These are phyloP conservation scores for Baorangia bicolor DNA, from an alignment of 768 basidiomycete species.

Conservation along the genomic window DNA sequence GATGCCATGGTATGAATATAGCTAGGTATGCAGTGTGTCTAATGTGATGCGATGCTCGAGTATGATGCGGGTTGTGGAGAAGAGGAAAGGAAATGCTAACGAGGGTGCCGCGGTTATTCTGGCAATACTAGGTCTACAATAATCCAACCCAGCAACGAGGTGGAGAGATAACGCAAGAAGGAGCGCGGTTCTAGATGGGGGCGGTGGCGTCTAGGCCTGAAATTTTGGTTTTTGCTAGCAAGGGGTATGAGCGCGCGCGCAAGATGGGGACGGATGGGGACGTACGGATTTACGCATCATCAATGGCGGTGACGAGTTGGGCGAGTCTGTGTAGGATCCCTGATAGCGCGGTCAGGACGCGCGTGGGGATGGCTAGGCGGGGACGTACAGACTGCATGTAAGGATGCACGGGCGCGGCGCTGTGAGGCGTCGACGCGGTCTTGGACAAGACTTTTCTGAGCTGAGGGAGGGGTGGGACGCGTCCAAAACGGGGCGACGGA, in stretches of 20 bases:
- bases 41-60: constrained; percentile 28
- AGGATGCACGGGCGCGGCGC: constrained; percentile 30
- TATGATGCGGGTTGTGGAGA: constrained; percentile 15
- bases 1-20: constrained; percentile 38
- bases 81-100: constrained; percentile 9
- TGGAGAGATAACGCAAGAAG: constrained; percentile 1
- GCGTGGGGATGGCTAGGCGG: background rate
- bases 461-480: constrained; percentile 31
- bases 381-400: constrained; percentile 41
- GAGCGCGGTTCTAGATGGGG: constrained; percentile 3
- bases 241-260: background rate
- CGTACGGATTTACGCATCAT: constrained; percentile 59
- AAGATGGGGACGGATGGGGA: background rate
- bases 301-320: constrained; percentile 42
- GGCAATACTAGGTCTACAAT: constrained; percentile 25
- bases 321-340: constrained; percentile 39
- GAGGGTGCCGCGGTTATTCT: constrained; percentile 16
- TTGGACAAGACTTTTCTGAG: constrained; percentile 65
- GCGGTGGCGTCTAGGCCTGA: constrained; percentile 21
- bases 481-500: background rate
- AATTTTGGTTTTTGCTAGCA: constrained; percentile 37
- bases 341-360: constrained; percentile 19
- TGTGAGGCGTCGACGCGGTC: constrained; percentile 39
- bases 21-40: constrained; percentile 36
- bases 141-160: constrained; percentile 10